Conservation (phyloP, 768 basidiomycete species). For the Russula earlei region DNA sequence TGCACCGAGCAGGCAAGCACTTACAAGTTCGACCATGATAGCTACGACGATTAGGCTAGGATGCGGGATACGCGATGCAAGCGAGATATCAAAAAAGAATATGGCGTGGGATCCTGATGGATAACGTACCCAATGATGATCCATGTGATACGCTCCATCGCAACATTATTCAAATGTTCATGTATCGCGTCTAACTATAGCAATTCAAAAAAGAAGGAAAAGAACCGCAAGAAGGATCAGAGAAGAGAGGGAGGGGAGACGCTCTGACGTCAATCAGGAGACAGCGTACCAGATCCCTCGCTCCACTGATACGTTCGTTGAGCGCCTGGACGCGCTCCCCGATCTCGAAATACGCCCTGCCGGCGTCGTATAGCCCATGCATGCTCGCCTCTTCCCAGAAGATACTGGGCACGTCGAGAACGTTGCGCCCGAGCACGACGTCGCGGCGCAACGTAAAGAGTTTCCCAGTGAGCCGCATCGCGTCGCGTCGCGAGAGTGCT, state of each 20-base stretch:
- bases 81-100: slow-evolving; percentile 14
- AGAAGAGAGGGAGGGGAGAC: neutral
- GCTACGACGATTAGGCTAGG: slow-evolving; percentile 81
- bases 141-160: slow-evolving; percentile 87
- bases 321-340: slow-evolving; percentile 70
- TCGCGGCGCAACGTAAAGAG: slow-evolving; percentile 54
- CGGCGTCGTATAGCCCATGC: slow-evolving; percentile 83
- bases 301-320: slow-evolving; percentile 82
- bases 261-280: neutral
- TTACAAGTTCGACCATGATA: slow-evolving; percentile 76
- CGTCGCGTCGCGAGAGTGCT: slow-evolving; percentile 67
- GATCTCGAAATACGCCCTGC: slow-evolving; percentile 93
- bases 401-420: slow-evolving; percentile 86
- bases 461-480: slow-evolving; percentile 72
- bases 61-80: neutral
- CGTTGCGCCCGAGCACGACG: slow-evolving; percentile 86
- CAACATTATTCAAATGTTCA: slow-evolving; percentile 81
- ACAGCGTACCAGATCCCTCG: slow-evolving; percentile 75
- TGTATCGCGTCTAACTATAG: slow-evolving; percentile 80
- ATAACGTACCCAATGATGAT: slow-evolving; percentile 52
- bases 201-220: neutral
- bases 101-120: slow-evolving; percentile 2
- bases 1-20: slow-evolving; percentile 13
- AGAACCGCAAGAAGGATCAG: neutral
- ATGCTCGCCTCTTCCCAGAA: slow-evolving; percentile 94